Evolutionary conservation across 164 flowering plant genomes (phyloP).

Genomic region (Paratinospora sagittata): DNA sequence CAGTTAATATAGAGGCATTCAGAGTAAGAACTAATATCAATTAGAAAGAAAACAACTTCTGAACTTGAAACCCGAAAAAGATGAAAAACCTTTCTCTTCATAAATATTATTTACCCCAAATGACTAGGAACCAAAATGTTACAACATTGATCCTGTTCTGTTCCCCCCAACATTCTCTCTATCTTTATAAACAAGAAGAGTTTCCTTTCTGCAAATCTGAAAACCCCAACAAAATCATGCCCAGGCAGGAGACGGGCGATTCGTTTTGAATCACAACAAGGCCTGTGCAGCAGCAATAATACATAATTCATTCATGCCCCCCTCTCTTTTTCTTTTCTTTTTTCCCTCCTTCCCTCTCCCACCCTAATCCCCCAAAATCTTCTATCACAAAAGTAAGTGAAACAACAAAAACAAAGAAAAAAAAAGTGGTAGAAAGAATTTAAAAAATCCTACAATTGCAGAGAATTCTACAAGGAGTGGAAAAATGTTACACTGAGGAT

Average conservation of each 20-base stretch:
- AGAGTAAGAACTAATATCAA: neutral
- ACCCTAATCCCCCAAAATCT: constrained; percentile 25
- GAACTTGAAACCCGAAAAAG: constrained; percentile 17
- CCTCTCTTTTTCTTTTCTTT: too few relatives aligned
- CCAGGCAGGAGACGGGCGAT: constrained; percentile 23
- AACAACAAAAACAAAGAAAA: constrained; percentile 23
- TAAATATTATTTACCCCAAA: constrained; percentile 28
- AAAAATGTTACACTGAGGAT: constrained; percentile 69
- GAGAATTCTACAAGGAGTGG: constrained; percentile 22
- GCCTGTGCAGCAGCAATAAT: constrained; percentile 11
- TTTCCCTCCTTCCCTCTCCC: constrained; percentile 12
- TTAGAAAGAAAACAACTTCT: constrained; percentile 7
- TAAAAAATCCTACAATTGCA: constrained; percentile 44
- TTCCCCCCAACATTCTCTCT: constrained; percentile 27
- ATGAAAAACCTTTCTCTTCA: constrained; percentile 23
- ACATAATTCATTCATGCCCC: constrained; percentile 22
- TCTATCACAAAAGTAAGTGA: constrained; percentile 27
- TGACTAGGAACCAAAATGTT: constrained; percentile 39
- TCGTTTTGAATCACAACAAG: constrained; percentile 18
- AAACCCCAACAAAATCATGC: constrained; percentile 31
- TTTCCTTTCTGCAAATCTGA: constrained; percentile 27
- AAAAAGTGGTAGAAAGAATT: constrained; percentile 41
- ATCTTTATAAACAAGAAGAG: constrained; percentile 40
- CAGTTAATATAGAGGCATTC: neutral
- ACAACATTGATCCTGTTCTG: constrained; percentile 39